Evolutionary conservation across 202 grass and related monocot genomes (phyloP).

Genomic region (Thinopyrum obtusiflorum): DNA sequence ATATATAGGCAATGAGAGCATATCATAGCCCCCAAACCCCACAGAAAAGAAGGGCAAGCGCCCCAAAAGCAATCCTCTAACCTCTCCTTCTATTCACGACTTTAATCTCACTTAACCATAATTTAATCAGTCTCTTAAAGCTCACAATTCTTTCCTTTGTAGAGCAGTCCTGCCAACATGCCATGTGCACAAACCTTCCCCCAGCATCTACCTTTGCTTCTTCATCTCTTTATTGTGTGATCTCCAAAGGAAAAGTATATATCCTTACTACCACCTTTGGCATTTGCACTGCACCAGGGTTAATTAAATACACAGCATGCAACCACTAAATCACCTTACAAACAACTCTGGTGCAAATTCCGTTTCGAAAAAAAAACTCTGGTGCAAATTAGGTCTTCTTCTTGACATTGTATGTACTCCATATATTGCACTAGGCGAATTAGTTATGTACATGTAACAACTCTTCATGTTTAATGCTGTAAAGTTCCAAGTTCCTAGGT

Average conservation of each 20-base stretch:
- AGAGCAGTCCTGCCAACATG: constrained; percentile 44
- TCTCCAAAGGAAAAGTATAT: constrained; percentile 45
- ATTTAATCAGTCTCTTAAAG: constrained; percentile 29
- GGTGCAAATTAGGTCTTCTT: not conserved
- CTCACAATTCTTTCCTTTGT: constrained; percentile 42
- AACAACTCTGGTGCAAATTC: constrained; percentile 16
- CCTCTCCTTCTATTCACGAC: not conserved
- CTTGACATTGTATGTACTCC: not conserved
- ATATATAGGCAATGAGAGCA: constrained; percentile 34
- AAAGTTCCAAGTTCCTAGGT: constrained; percentile 2
- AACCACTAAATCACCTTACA: constrained; percentile 14
- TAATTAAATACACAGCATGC: not conserved
- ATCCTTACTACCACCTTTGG: constrained; percentile 15
- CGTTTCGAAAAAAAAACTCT: constrained; percentile 17
- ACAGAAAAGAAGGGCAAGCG: not conserved
- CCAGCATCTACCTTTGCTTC: constrained; percentile 35
- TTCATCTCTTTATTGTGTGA: constrained; percentile 36
- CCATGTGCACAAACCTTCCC: constrained; percentile 57
- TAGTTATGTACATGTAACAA: not conserved
- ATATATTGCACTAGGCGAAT: not conserved
- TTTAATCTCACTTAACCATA: constrained; percentile 19
- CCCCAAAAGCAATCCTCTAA: constrained; percentile 37
- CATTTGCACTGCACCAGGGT: not conserved
- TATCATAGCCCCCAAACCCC: constrained; percentile 32
- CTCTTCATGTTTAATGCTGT: not conserved